Conservation (phyloP, 805 yeast species). For the Brettanomyces naardenensis region DNA sequence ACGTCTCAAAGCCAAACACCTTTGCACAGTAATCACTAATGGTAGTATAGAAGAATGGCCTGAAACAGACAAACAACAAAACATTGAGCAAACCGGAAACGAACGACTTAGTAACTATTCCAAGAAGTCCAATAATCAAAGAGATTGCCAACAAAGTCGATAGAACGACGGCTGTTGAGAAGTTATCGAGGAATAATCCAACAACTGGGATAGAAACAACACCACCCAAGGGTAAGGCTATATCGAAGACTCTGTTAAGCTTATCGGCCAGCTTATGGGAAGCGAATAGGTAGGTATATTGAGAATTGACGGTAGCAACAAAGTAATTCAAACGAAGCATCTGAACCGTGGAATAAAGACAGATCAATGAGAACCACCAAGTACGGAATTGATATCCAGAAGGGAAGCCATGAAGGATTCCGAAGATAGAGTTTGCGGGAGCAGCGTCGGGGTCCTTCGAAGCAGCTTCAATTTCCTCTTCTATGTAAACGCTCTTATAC, state of each 20-base stretch:
- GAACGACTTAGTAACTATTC: slow-evolving; percentile 33
- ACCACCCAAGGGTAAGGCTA: slow-evolving; percentile 52
- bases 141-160: slow-evolving; percentile 33
- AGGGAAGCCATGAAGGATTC: slow-evolving; percentile 46
- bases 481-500: slow-evolving; percentile 42
- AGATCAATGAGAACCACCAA: slow-evolving; percentile 44
- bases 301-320: slow-evolving; percentile 52
- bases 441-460: slow-evolving; percentile 17
- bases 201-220: slow-evolving; percentile 46
- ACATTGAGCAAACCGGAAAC: slow-evolving; percentile 37
- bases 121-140: slow-evolving; percentile 38
- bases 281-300: slow-evolving; percentile 38
- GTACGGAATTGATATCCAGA: slow-evolving; percentile 41
- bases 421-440: slow-evolving; percentile 38
- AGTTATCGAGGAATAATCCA: slow-evolving; percentile 42
- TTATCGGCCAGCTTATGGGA: slow-evolving; percentile 30
- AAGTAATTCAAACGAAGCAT: slow-evolving; percentile 52
- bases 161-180: slow-evolving; percentile 38
- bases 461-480: slow-evolving; percentile 36
- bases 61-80: slow-evolving; percentile 40
- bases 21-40: slow-evolving; percentile 53
- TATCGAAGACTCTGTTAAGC: slow-evolving; percentile 41
- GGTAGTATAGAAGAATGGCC: slow-evolving; percentile 54
- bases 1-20: slow-evolving; percentile 54
- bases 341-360: slow-evolving; percentile 43